phyloP scores from a whole-genome alignment of 2,329 filamentous ascomycete genomes.

The Alternaria ethzedia region DNA sequence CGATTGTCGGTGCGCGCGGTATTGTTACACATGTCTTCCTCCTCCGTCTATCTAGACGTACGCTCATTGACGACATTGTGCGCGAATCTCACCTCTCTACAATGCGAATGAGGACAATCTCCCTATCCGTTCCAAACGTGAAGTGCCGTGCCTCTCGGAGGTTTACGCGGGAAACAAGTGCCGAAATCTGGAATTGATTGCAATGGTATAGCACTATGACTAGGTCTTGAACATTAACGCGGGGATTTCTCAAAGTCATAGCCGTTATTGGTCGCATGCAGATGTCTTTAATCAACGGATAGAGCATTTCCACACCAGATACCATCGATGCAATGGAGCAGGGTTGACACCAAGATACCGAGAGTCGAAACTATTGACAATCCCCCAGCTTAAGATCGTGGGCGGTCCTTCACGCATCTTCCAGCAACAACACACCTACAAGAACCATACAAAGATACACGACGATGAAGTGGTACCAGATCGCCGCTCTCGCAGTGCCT shows the following conservation, averaged over 20 bases:
- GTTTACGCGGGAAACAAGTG: conserved; percentile 7
- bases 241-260: neutral
- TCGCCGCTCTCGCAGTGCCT: conserved; percentile 19
- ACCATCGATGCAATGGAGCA: conserved; percentile 2
- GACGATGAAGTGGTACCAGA: conserved; percentile 27
- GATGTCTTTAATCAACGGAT: conserved; percentile 12
- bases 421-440: neutral
- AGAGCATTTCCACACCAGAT: conserved; percentile 7
- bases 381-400: conserved; percentile 2
- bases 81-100: neutral
- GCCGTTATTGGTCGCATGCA: conserved; percentile 4
- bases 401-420: neutral
- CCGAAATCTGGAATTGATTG: conserved; percentile 9
- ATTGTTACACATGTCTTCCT: neutral
- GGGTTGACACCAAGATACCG: neutral
- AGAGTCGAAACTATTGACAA: neutral
- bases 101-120: neutral
- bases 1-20: neutral
- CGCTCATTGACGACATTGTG: neutral
- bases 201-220: neutral
- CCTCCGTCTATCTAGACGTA: neutral
- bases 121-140: neutral
- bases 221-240: neutral
- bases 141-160: conserved; percentile 7
- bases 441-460: neutral